Base-by-base conservation (phyloP, 2,329 filamentous ascomycete species). In the Xylariaceae sp. region DNA sequence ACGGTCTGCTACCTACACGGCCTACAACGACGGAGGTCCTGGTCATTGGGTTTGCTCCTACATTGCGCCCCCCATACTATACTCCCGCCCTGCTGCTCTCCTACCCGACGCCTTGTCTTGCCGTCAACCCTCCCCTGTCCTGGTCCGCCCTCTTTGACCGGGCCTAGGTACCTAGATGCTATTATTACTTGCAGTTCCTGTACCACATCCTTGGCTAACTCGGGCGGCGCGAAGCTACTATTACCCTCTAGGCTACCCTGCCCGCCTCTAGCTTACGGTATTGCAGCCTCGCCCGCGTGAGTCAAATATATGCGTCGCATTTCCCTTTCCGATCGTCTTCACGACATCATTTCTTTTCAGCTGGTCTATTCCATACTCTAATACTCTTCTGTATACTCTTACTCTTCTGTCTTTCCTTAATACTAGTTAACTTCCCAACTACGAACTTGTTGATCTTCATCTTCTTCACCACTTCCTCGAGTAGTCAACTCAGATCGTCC, bases 151-250 rank as follows among this genome's bases (percentile, higher is more conserved):
- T 50, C 44, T 62, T 58, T 45, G 49, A 57, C 23, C 23, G 23
- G 51, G 37, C 57, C 37, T 45, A 47, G 15, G 48, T 55, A 51
- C 15, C 15, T 61, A 3, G 23, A 30, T 30, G 51, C 42, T 56
- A 47, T 53, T 55, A 57, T 51, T 53, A 55, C 50, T 47, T 44
- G 53, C 42, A 50, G 17, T 18, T 50, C 50, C 34, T 35, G 49
- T 51, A 56, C 56, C 55, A 35, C 55, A 58, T 62, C 58, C 58
- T 61, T 61, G 59, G 60, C 65, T 67, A 63, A 68, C 64, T 58
- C 64, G 56, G 62, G 67, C 64, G 66, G 66, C 63, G 62, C 60
- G 49, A 60, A 63, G 60, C 55, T 62, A 66, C 64, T 58, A 64
- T 58, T 61, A 62, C 45, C 54, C 50, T 56, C 55, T 37, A 51